Conservation (phyloP, 2,329 filamentous ascomycete genomes). For the Ophiobolus disseminans region DNA sequence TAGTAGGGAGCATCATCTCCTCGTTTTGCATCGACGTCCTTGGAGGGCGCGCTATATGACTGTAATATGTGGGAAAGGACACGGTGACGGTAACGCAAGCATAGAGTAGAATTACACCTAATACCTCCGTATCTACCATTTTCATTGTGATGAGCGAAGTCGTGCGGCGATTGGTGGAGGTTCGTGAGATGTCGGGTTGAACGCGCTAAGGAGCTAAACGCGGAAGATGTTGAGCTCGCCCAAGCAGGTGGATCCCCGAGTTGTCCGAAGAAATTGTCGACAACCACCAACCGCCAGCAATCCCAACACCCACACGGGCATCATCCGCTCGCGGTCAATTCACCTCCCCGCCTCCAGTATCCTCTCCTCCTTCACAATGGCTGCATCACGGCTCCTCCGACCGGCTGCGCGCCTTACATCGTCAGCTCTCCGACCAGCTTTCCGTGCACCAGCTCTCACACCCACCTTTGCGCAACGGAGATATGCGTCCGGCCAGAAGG, state of each 20-base stretch:
- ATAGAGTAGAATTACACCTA: slow-evolving; percentile 7
- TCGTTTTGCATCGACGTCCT: slow-evolving; percentile 22
- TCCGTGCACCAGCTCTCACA: slow-evolving; percentile 57
- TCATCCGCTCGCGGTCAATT: slow-evolving; percentile 31
- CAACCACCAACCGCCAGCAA: slow-evolving; percentile 33
- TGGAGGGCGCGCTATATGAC: slow-evolving; percentile 29
- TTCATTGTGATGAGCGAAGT: neutral
- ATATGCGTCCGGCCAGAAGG: slow-evolving; percentile 75
- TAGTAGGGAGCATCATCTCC: slow-evolving; percentile 17
- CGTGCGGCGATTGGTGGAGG: neutral
- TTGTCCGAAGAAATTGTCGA: slow-evolving; percentile 32
- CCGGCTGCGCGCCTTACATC: slow-evolving; percentile 68
- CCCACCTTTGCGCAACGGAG: slow-evolving; percentile 59
- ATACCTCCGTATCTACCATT: neutral
- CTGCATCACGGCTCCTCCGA: slow-evolving; percentile 67
- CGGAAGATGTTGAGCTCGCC: slow-evolving; percentile 12
- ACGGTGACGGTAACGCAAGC: slow-evolving; percentile 31
- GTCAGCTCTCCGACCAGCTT: slow-evolving; percentile 60
- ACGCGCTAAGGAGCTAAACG: slow-evolving; percentile 15
- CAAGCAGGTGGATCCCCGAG: slow-evolving; percentile 27
- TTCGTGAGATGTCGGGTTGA: neutral
- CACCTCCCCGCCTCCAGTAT: slow-evolving; percentile 20
- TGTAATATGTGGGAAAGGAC: slow-evolving; percentile 34
- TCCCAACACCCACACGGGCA: slow-evolving; percentile 28
- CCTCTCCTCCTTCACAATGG: slow-evolving; percentile 53